Evolutionary conservation across 106 monocot species (phyloP), one percentile per base, ranked within the genome.

Genomic region (Platanthera guangdongensis): DNA sequence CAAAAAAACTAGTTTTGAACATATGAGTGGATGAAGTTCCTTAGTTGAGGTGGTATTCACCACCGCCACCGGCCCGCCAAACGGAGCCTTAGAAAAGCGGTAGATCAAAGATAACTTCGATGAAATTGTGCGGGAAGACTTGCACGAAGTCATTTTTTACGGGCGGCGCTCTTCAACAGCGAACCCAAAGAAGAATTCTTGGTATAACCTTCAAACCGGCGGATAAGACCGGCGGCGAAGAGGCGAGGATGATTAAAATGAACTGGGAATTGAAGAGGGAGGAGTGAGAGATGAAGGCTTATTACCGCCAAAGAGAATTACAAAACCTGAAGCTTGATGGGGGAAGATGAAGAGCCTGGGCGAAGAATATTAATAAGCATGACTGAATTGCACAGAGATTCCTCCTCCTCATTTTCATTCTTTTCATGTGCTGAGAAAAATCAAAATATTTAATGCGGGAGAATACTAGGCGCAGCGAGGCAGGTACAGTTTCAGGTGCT

Each of bases 281-380:
- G 39, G 39, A 39, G 39, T 3, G 9, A 60, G 16, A 14, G 18
- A n/a, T 0, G 6, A n/a, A 60, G 9, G 60, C 60, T 25, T 25
- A 28, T 49, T 16, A 71, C 15, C 15, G 12, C 5, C 47, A 46
- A 2, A 47, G 45, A 16, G 1, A 48, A 71, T 6, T 7, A 46
- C 70, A 15, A 2, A 28, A 71, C 1, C n/a, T 71, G 70, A n/a
- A 47, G 47, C 14, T 46, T 48, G 16, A 47, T 2, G 12, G 70
- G 70, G 70, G 70, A 2, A 48, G 47, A 48, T 47, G 47, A 71
- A 47, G 9, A 10, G 46, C n/a, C 14, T 2, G 69, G 46, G 47
- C 9, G 46, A 69, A 15, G 70, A 71, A 71, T 46, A 71, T 71
- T 49, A 71, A 71, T 71, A 71, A 48, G 47, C 70, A 13, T n/a